Conservation (phyloP, 345 rosid species). For the Limnanthes douglasii region DNA sequence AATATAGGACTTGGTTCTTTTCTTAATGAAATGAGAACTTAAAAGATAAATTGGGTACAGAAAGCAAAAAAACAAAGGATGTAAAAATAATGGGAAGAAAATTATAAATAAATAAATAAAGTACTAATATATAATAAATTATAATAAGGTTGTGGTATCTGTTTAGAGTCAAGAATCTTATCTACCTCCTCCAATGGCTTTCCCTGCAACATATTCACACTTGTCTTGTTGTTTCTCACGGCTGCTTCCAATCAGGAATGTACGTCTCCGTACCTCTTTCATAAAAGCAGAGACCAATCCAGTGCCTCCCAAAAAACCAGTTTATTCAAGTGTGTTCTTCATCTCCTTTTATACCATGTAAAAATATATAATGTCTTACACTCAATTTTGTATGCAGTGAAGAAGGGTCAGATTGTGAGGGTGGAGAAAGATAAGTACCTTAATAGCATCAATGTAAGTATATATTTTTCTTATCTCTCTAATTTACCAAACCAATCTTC, state of each 20-base stretch:
- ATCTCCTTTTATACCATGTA: conserved; percentile 1
- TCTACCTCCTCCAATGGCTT: conserved; percentile 60
- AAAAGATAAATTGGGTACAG: too few relatives aligned
- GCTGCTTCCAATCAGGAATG: conserved; percentile 9
- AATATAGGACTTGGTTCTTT: too few relatives aligned
- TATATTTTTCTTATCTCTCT: too few relatives aligned
- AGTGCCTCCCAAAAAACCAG: conserved; percentile 65
- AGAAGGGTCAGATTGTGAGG: conserved; percentile 95
- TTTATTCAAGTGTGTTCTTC: conserved; percentile 57
- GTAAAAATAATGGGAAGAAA: too few relatives aligned
- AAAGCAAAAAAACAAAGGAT: too few relatives aligned
- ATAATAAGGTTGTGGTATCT: too few relatives aligned
- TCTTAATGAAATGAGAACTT: too few relatives aligned
- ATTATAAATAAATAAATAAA: too few relatives aligned
- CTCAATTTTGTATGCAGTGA: conserved; percentile 38
- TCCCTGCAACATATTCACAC: conserved; percentile 30
- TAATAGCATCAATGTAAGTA: conserved; percentile 61
- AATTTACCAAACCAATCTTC: too few relatives aligned
- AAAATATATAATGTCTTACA: background rate
- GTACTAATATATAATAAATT: too few relatives aligned
- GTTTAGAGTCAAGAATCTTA: too few relatives aligned
- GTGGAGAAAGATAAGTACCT: conserved; percentile 97
- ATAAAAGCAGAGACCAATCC: conserved; percentile 31
- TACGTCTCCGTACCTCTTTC: conserved; percentile 9
- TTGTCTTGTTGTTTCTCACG: conserved; percentile 20